Evolutionary conservation across 1,139 yeast genomes (phyloP).

Genomic region (Saccharomycopsis crataegensis): DNA sequence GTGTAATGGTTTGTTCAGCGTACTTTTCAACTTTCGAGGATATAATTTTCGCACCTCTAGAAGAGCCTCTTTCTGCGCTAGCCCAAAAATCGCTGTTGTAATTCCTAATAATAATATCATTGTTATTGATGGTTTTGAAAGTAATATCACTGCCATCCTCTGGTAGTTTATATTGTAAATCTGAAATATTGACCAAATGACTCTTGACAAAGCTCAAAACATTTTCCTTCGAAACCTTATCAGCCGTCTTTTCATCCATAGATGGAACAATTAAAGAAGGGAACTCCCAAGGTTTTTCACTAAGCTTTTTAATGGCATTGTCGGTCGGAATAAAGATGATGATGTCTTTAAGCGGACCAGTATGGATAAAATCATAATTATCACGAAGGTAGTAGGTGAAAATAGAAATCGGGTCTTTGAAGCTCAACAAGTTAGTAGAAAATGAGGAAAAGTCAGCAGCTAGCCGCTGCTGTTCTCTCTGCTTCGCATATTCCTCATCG

Average conservation of each 20-base stretch:
- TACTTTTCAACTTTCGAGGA: conserved; percentile 1
- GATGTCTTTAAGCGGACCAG: conserved; percentile 30
- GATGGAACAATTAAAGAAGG: conserved; percentile 37
- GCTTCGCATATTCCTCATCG: no score
- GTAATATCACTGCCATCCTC: background rate
- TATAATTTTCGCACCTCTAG: background rate
- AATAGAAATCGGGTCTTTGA: conserved; percentile 32
- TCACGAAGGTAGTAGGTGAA: conserved; percentile 54
- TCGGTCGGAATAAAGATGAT: conserved; percentile 58
- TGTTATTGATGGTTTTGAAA: conserved; percentile 3
- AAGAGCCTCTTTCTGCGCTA: background rate
- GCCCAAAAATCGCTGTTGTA: conserved; percentile 7
- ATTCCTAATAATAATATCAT: conserved; percentile 1
- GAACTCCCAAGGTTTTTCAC: conserved; percentile 62
- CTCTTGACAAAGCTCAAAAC: conserved; percentile 44
- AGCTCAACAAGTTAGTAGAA: background rate
- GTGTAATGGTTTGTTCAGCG: conserved; percentile 9
- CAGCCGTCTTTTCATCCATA: conserved; percentile 34
- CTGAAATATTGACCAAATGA: conserved; percentile 29
- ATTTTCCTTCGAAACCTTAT: conserved; percentile 38
- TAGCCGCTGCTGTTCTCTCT: no score
- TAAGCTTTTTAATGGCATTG: conserved; percentile 38
- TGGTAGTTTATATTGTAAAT: conserved; percentile 6
- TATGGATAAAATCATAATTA: conserved; percentile 28
- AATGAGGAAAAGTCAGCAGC: background rate